These are phyloP conservation scores for Quercus rubra DNA, from an alignment of 306 rosid genomes.

Conservation along the genomic window DNA sequence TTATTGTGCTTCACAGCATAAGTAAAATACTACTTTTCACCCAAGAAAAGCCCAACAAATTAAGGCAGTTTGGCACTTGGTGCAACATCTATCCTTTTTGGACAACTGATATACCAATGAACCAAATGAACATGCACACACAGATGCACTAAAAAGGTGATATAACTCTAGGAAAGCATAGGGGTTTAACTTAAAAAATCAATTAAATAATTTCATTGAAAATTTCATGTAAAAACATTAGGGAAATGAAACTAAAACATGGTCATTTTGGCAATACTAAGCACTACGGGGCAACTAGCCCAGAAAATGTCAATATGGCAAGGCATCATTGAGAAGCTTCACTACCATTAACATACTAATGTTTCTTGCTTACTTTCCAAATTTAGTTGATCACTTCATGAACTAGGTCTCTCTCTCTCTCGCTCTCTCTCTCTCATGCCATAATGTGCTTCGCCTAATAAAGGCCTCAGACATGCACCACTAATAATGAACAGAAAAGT, in stretches of 20 bases:
- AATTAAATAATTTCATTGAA: neutral
- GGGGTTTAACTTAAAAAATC: neutral
- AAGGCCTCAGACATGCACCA: neutral
- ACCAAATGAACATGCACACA: neutral
- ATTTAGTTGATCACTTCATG: neutral
- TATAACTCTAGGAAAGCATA: neutral
- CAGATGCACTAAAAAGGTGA: neutral
- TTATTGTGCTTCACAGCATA: neutral
- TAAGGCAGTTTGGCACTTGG: neutral
- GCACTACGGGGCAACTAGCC: neutral
- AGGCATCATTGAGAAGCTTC: neutral
- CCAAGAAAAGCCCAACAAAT: neutral
- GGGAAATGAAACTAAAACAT: neutral
- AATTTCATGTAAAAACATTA: neutral
- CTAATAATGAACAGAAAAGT: conserved; percentile 4
- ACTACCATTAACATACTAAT: neutral
- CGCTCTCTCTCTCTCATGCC: neutral
- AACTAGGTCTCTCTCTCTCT: neutral
- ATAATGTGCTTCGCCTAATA: neutral
- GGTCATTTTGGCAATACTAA: neutral
- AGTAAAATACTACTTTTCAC: neutral
- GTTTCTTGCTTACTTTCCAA: neutral
- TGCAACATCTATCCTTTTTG: neutral
- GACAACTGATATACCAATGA: neutral
- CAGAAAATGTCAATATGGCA: neutral